Evolutionary conservation across 2,329 filamentous ascomycete species (phyloP), one percentile per base, ranked within the genome.

Genomic region (Curvularia spicifera): DNA sequence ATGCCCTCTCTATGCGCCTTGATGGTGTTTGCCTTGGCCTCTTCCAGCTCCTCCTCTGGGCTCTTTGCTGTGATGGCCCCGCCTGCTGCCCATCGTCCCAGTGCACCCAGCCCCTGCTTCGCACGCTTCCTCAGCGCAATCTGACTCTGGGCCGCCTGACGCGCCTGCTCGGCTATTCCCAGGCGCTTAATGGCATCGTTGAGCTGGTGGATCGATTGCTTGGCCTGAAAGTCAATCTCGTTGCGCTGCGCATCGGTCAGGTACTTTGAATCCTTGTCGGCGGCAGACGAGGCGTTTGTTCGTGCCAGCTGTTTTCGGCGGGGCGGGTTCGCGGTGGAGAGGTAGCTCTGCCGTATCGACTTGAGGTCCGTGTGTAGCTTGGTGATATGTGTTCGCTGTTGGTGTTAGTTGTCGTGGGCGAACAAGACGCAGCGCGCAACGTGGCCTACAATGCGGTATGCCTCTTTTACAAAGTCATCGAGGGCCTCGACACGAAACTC

Each of bases 381-480:
- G 60, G 85, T 80, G 60, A 98, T 96, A 74, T 96, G 92, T 7
- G 88, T 85, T 74, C 96, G 95, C 93, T 96, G 71, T 46, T 26
- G 18, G 46, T 28, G 57, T 69, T 58, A 71, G 70, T 64, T 75
- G 69, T 64, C 63, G 55, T 55, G 55, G 40, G 28, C 18, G 31
- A 26, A 20, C 39, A 54, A 55, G 46, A 26, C 37, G 50, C 51
- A 52, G 46, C 44, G 33, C 56, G 64, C 60, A 64, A 67, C 62
- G 71, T 72, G 50, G 77, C 84, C 71, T 81, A 96, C 93, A 77
- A 98, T 97, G 74, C 90, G 87, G 79, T 96, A 95, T 52, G 95
- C 95, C 79, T 98, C 94, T 73, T 94, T 93, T 33, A 98, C 82
- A 74, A 98, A 99, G 70, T 90, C 90, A 75, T 97, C 91, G 50